phyloP scores from a whole-genome alignment of 345 rosid species.

The Hypericum perforatum region DNA sequence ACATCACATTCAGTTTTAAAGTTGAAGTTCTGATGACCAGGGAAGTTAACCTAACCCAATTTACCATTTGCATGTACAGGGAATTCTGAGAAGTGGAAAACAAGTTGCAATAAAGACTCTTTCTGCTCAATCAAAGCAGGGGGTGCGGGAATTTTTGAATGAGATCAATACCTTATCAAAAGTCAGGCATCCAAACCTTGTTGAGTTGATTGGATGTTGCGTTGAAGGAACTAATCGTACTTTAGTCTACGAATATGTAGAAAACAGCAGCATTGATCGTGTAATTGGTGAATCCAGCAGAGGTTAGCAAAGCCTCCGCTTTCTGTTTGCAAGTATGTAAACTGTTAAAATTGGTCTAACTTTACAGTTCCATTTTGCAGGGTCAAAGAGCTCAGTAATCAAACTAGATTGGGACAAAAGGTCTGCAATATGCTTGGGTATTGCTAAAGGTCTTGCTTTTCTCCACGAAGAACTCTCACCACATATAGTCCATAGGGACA shows the following conservation, averaged over 20 bases:
- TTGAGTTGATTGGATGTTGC: conserved; percentile 81
- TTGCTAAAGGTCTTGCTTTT: conserved; percentile 72
- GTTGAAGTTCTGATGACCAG: too few relatives aligned
- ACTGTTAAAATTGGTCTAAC: neutral
- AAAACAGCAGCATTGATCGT: conserved; percentile 71
- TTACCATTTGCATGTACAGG: conserved; percentile 24
- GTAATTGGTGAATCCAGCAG: conserved; percentile 36
- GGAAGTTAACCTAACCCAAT: too few relatives aligned
- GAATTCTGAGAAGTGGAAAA: conserved; percentile 44
- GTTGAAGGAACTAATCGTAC: conserved; percentile 48
- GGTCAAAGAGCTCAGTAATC: conserved; percentile 33
- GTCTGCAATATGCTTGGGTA: conserved; percentile 72
- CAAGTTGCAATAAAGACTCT: conserved; percentile 74
- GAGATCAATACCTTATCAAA: conserved; percentile 64
- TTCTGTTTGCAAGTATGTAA: too few relatives aligned
- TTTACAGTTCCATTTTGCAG: conserved; percentile 19
- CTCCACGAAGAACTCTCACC: conserved; percentile 86
- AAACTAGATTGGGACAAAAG: conserved; percentile 65
- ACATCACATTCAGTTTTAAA: too few relatives aligned
- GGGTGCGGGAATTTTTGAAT: conserved; percentile 60
- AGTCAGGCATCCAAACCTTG: conserved; percentile 80
- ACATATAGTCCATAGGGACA: conserved; percentile 86
- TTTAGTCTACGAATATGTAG: conserved; percentile 78
- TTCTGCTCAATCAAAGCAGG: conserved; percentile 67
- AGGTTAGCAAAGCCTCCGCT: neutral